Conservation (phyloP, 768 basidiomycete species). For the Amylocystis lapponica region DNA sequence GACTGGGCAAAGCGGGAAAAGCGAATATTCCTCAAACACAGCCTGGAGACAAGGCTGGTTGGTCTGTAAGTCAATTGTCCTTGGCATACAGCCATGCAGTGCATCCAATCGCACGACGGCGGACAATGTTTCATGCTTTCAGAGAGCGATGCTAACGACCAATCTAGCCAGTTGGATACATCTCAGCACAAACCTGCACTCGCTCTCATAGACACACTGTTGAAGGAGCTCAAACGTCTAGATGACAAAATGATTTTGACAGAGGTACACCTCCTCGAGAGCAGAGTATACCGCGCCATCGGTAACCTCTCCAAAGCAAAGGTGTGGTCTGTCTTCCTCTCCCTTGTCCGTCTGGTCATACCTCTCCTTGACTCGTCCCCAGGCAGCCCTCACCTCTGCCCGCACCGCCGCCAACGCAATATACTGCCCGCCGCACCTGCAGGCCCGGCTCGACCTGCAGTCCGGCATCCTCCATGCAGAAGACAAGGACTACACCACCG, state of each 20-base stretch:
- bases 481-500: slow-evolving; percentile 96
- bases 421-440: slow-evolving; percentile 78
- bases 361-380: neutral
- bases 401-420: slow-evolving; percentile 94
- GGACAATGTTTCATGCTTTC: neutral
- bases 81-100: neutral
- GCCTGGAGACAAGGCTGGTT: slow-evolving; percentile 83
- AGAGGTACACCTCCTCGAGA: slow-evolving; percentile 93
- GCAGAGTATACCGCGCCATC: slow-evolving; percentile 83
- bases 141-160: neutral
- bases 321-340: slow-evolving; percentile 32
- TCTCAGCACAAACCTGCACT: slow-evolving; percentile 76
- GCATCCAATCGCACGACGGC: neutral
- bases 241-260: slow-evolving; percentile 99
- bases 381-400: slow-evolving; percentile 87
- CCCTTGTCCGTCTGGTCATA: neutral
- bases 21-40: slow-evolving; percentile 93
- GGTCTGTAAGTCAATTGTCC: slow-evolving; percentile 45
- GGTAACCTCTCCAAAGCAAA: slow-evolving; percentile 90
- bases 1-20: slow-evolving; percentile 90
- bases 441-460: slow-evolving; percentile 58
- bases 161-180: slow-evolving; percentile 64
- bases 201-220: slow-evolving; percentile 74
- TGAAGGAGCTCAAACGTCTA: slow-evolving; percentile 85
- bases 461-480: slow-evolving; percentile 88